Evolutionary conservation across 352 stramenopile genomes (phyloP), one percentile per base, ranked within the genome.

Genomic region (Globisporangium cylindrosporum): DNA sequence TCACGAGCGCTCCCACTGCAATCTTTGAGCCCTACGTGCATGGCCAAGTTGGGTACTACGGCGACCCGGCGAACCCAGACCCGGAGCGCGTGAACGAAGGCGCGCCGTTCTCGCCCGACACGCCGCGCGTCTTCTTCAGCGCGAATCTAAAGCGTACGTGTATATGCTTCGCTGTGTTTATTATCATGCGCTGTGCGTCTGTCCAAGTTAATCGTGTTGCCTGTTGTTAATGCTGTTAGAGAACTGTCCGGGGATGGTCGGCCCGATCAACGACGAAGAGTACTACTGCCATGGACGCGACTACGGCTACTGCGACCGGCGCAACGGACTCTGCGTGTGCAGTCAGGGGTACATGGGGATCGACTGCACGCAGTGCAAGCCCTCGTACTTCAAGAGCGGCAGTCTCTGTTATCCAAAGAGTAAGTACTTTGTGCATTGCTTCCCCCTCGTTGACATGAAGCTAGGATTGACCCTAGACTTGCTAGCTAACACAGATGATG

Each of bases 291-390:
- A 69, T 27, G 83, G 88, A 22, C 88, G 91, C 57, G 85, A 97
- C 62, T 97, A 96, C 71, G 96, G 96, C 27, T 98, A 97, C 73
- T 99, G 96, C 73, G 96, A 99, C 75, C 86, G 91, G 36, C 87
- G 92, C 51, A 97, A 75, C 38, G 95, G 96, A 0, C 84, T 94
- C 1, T 99, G 96, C 68, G 94, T 97, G 36, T 99, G 96, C 72
- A 98, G 98, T 63, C 75, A 91, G 48, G 96, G 96, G 2, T 99
- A 99, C 77, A 89, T 87, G 29, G 96, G 96, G 1, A 65, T 96
- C 3, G 89, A 94, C 58, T 99, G 95, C 70, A 89, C 83, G 3
- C 59, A 75, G 24, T 99, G 96, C 70, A 88, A 82, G 58, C 80
- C 92, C 1, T 91, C 90, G 15, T 95, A 98, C 74, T 98, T 95